Evolutionary conservation across 1,139 yeast species (phyloP).

Genomic region (Kodamaea sp.): DNA sequence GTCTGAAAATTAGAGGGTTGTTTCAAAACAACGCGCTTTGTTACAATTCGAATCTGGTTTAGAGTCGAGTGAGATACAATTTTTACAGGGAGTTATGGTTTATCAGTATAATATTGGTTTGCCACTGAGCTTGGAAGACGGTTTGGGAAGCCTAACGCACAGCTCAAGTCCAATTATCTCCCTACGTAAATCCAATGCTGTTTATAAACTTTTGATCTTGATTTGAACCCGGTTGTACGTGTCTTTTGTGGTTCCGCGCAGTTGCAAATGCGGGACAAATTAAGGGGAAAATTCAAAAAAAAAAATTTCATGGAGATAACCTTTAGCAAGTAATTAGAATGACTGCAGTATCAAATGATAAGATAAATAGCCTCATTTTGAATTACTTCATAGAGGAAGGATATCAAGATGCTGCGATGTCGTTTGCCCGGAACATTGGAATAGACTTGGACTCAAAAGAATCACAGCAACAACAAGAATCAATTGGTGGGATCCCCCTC

Average conservation of each 20-base stretch:
- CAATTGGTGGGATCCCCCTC: no score
- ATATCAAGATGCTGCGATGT: conserved; percentile 48
- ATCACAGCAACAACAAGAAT: background rate
- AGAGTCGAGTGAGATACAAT: no score
- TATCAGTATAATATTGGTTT: no score
- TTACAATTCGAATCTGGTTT: no score
- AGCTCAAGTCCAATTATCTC: no score
- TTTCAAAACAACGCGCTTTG: no score
- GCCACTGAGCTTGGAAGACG: no score
- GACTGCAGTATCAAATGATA: conserved; percentile 20
- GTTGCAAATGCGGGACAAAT: background rate
- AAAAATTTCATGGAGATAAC: conserved; percentile 1
- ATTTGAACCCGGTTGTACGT: background rate
- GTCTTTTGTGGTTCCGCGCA: conserved; percentile 1
- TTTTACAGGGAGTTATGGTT: no score
- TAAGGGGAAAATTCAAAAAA: background rate
- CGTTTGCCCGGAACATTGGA: conserved; percentile 45
- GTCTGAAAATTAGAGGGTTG: no score
- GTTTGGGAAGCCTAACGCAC: no score
- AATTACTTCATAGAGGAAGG: conserved; percentile 60
- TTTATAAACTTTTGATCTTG: no score
- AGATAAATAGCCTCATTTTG: conserved; percentile 45
- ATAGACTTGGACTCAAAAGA: conserved; percentile 15
- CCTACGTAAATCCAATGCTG: no score
- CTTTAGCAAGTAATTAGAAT: conserved; percentile 3